phyloP scores from a whole-genome alignment of 2,329 filamentous ascomycete genomes.

The Calonectria naviculata region DNA sequence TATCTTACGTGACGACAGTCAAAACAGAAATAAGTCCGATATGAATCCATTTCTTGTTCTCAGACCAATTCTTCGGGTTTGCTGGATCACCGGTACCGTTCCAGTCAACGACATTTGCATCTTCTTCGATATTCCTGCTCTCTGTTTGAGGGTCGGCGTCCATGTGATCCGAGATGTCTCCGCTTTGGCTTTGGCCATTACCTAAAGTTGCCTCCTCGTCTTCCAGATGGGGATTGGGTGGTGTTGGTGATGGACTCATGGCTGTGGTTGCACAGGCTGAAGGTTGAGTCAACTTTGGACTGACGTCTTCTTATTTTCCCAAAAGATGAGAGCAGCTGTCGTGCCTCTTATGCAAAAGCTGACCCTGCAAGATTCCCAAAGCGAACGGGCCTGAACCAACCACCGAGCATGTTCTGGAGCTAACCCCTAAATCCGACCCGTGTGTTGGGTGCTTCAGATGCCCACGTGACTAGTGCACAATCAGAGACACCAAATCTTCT shows the following conservation, averaged over 20 bases:
- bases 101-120: not conserved
- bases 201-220: not conserved
- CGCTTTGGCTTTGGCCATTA: not conserved
- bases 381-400: not conserved
- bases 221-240: not conserved
- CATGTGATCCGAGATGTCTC: not conserved
- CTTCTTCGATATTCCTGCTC: not conserved
- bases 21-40: constrained; percentile 39
- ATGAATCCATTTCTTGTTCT: not conserved
- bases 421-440: not conserved
- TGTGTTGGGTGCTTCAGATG: not conserved
- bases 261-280: too few species aligned
- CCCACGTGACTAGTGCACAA: too few species aligned
- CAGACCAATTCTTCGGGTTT: not conserved
- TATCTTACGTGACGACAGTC: constrained; percentile 40
- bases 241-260: not conserved
- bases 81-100: not conserved
- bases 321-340: not conserved
- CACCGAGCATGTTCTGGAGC: too few species aligned
- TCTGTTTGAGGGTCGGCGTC: not conserved
- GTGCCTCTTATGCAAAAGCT: not conserved
- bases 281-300: too few species aligned
- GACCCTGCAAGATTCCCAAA: not conserved
- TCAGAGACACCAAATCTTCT: too few species aligned
- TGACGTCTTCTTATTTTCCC: too few species aligned